Conservation (phyloP, 768 basidiomycete genomes). For the Collybia nuda region DNA sequence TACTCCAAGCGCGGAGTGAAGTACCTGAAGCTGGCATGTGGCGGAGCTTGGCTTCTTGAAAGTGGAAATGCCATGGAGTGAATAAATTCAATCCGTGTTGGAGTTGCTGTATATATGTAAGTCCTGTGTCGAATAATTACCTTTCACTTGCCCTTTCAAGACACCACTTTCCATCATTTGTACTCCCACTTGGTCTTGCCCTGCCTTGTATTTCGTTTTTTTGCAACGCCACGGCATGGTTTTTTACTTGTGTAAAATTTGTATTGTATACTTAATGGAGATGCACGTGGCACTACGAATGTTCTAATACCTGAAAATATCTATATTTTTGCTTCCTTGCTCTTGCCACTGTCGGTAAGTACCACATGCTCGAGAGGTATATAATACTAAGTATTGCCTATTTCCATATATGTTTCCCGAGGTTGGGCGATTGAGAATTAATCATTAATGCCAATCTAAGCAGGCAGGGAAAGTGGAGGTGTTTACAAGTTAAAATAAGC, state of each 20-base stretch:
- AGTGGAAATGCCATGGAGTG: background rate
- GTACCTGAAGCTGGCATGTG: constrained; percentile 77
- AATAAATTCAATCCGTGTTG: background rate
- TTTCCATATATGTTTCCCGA: background rate
- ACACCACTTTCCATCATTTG: background rate
- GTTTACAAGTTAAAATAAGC: too few relatives aligned
- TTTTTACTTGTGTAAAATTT: background rate
- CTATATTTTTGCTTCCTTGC: too few relatives aligned
- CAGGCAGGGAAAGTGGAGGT: too few relatives aligned
- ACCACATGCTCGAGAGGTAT: too few relatives aligned
- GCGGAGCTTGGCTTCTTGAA: constrained; percentile 62
- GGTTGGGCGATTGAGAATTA: too few relatives aligned
- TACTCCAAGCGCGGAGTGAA: constrained; percentile 67
- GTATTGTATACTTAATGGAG: background rate
- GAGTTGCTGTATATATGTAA: constrained; percentile 15
- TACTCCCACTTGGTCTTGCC: constrained; percentile 1
- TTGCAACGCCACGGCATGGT: background rate
- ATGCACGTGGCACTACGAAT: too few relatives aligned
- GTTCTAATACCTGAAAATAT: too few relatives aligned
- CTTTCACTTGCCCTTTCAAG: constrained; percentile 11
- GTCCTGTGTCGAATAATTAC: constrained; percentile 19
- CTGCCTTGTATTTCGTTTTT: constrained; percentile 8
- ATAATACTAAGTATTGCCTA: too few relatives aligned
- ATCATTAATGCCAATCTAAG: background rate
- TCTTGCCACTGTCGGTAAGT: too few relatives aligned